Evolutionary conservation across 2,329 filamentous ascomycete genomes (phyloP).

Genomic region (Aspergillus sp.): DNA sequence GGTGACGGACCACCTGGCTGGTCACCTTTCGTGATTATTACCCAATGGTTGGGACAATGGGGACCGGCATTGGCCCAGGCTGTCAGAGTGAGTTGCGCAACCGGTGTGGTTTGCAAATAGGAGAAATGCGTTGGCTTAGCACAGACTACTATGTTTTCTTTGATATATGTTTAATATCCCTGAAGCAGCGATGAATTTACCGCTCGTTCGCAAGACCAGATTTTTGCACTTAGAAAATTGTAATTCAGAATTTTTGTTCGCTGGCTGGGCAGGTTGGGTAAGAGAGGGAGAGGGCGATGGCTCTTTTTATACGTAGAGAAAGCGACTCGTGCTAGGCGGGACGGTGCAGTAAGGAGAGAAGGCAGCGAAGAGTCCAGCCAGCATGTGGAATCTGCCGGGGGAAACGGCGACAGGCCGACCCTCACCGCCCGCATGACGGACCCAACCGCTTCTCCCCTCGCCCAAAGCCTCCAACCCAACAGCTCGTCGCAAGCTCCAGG

Average conservation of each 20-base stretch:
- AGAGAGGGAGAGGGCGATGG: too few species aligned
- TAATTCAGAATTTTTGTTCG: constrained; percentile 20
- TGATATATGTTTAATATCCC: constrained; percentile 44
- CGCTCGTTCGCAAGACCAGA: constrained; percentile 29
- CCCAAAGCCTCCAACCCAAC: neutral
- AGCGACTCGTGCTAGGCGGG: too few species aligned
- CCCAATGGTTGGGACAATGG: constrained; percentile 24
- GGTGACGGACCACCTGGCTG: neutral
- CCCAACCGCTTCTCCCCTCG: constrained; percentile 3
- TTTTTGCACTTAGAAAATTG: constrained; percentile 13
- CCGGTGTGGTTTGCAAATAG: constrained; percentile 36
- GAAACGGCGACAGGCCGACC: neutral
- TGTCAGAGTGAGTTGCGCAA: constrained; percentile 22
- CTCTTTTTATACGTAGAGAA: too few species aligned
- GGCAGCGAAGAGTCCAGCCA: neutral
- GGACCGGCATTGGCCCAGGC: constrained; percentile 22
- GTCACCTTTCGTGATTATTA: constrained; percentile 21
- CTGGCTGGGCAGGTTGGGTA: neutral
- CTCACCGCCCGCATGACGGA: neutral
- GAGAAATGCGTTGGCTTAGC: constrained; percentile 37
- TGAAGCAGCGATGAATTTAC: constrained; percentile 39
- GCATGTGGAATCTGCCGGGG: neutral
- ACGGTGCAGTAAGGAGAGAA: too few species aligned
- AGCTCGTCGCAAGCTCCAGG: constrained; percentile 9
- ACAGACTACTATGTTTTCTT: constrained; percentile 32